Conservation (phyloP, 164 flowering plant species). For the Taxillus chinensis region DNA sequence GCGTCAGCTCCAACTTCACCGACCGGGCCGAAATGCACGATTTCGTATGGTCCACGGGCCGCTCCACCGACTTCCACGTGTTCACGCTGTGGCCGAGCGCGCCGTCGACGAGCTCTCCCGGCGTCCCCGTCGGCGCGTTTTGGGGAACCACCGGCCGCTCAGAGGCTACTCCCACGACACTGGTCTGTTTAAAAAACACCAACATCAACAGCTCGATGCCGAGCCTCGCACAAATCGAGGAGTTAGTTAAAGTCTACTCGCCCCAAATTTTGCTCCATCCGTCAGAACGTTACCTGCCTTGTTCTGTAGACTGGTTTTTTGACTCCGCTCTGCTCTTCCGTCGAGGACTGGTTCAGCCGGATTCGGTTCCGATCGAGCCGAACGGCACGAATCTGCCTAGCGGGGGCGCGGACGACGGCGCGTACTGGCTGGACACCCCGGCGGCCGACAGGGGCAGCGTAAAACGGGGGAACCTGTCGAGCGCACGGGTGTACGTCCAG, state of each 20-base stretch:
- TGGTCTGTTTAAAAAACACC: slow-evolving; percentile 47
- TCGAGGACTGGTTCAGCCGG: slow-evolving; percentile 33
- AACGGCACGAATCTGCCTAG: slow-evolving; percentile 72
- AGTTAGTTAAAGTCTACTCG: slow-evolving; percentile 44
- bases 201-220: slow-evolving; percentile 36
- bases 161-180: slow-evolving; percentile 8
- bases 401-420: slow-evolving; percentile 59
- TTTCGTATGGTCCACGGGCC: slow-evolving; percentile 41
- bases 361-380: slow-evolving; percentile 39
- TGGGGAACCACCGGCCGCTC: slow-evolving; percentile 15
- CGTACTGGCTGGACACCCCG: slow-evolving; percentile 83
- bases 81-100: slow-evolving; percentile 32
- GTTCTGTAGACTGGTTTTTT: slow-evolving; percentile 79
- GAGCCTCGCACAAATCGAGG: slow-evolving; percentile 32
- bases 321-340: slow-evolving; percentile 57
- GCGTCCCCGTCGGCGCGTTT: slow-evolving; percentile 56
- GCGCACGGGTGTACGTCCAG: slow-evolving; percentile 47
- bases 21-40: slow-evolving; percentile 33
- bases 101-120: slow-evolving; percentile 40
- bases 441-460: slow-evolving; percentile 35
- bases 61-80: slow-evolving; percentile 21
- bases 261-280: slow-evolving; percentile 74
- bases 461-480: slow-evolving; percentile 45
- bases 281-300: slow-evolving; percentile 59
- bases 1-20: slow-evolving; percentile 61